Conservation (phyloP, 495 filamentous ascomycete genomes). For the Penicillium paradoxum region DNA sequence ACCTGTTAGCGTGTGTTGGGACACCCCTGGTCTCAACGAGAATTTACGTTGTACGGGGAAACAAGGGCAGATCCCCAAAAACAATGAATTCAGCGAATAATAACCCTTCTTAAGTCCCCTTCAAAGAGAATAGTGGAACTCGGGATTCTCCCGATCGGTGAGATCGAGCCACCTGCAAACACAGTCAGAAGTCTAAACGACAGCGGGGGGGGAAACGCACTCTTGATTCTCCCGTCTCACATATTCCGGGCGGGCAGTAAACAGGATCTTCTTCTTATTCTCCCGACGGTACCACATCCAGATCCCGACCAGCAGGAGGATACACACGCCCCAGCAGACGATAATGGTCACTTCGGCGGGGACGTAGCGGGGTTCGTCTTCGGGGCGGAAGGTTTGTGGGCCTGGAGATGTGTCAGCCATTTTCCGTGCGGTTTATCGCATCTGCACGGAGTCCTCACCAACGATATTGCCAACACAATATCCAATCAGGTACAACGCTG, state of each 20-base stretch:
- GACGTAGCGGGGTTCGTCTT: slow-evolving; percentile 57
- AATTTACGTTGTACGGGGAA: neutral
- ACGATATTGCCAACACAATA: slow-evolving; percentile 50
- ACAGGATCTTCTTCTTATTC: slow-evolving; percentile 57
- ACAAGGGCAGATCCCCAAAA: neutral
- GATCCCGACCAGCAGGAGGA: slow-evolving; percentile 56
- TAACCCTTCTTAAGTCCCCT: too few species aligned
- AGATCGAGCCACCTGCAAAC: slow-evolving; percentile 48
- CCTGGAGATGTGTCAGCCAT: slow-evolving; percentile 21
- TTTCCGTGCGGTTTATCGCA: neutral
- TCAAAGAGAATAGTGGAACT: slow-evolving; percentile 36
- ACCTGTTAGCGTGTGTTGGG: neutral
- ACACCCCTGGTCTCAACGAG: neutral
- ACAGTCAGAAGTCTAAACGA: slow-evolving; percentile 10
- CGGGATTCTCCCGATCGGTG: slow-evolving; percentile 47
- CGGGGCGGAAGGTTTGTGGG: slow-evolving; percentile 55
- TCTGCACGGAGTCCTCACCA: slow-evolving; percentile 35
- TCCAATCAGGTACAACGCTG: slow-evolving; percentile 61
- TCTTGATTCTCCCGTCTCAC: slow-evolving; percentile 65
- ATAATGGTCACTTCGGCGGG: slow-evolving; percentile 66
- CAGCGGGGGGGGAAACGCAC: slow-evolving; percentile 18
- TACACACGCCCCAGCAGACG: slow-evolving; percentile 53
- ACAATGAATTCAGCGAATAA: too few species aligned
- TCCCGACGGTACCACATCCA: slow-evolving; percentile 55
- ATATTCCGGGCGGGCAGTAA: slow-evolving; percentile 52